phyloP scores from a whole-genome alignment of 1,139 yeast species.

The Geotrichum phurueaensis region DNA sequence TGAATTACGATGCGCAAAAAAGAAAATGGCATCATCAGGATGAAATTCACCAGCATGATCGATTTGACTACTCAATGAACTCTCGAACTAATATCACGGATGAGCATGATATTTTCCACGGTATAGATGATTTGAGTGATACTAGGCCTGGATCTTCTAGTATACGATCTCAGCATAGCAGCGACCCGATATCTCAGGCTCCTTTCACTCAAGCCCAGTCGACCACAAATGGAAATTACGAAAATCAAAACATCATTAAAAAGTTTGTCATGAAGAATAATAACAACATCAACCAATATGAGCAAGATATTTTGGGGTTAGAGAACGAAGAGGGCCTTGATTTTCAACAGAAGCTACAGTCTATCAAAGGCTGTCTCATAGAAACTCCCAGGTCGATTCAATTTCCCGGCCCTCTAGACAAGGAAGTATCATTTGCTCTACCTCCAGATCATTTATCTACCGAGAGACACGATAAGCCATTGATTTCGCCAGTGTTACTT shows the following conservation, averaged over 20 bases:
- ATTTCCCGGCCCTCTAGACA: slow-evolving; percentile 1
- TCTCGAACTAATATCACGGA: not conserved
- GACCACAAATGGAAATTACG: not conserved
- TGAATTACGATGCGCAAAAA: slow-evolving; percentile 13
- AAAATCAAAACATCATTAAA: not conserved
- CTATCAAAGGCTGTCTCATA: slow-evolving; percentile 5
- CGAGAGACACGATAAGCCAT: not conserved
- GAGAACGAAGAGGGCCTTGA: not conserved
- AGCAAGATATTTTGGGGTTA: not conserved
- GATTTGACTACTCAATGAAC: not conserved
- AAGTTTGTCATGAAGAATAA: not conserved
- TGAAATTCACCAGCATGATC: not conserved
- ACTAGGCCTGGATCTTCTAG: not conserved
- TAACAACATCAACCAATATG: not conserved
- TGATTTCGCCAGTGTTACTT: not conserved
- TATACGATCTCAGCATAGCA: not conserved
- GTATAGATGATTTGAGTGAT: slow-evolving; percentile 16
- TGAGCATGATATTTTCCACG: slow-evolving; percentile 15
- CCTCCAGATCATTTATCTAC: slow-evolving; percentile 2
- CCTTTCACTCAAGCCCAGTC: not conserved
- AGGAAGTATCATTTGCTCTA: slow-evolving; percentile 8
- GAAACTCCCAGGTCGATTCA: slow-evolving; percentile 12
- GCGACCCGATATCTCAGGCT: not conserved
- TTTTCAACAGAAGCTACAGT: slow-evolving; percentile 7
- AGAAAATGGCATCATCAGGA: slow-evolving; percentile 8